These are phyloP conservation scores for Spergularia marina DNA, from an alignment of 148 eudicot genomes.

Conservation along the genomic window DNA sequence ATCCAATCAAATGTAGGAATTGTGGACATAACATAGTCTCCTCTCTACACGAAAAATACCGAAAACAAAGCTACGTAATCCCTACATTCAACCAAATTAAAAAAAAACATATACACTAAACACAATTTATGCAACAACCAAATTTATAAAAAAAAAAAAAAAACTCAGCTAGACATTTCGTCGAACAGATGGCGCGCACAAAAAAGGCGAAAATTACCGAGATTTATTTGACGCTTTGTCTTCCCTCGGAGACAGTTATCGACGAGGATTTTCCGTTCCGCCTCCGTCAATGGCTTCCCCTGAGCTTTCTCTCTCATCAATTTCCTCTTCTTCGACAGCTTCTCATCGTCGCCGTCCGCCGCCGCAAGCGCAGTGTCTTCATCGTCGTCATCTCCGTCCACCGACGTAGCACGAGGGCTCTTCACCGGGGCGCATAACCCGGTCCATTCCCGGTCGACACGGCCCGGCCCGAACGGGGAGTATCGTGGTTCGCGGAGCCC, in stretches of 20 bases:
- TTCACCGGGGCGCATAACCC: constrained; percentile 83
- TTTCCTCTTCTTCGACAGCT: constrained; percentile 61
- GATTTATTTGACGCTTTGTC: constrained; percentile 73
- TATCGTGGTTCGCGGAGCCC: constrained; percentile 88
- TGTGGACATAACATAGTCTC: no score
- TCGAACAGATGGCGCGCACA: constrained; percentile 24
- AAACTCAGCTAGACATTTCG: constrained; percentile 26
- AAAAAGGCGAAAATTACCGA: constrained; percentile 42
- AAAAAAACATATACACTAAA: no score
- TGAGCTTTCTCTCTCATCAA: constrained; percentile 44
- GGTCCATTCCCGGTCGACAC: constrained; percentile 67
- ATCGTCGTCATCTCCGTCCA: constrained; percentile 26
- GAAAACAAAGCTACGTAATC: no score
- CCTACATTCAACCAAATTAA: no score
- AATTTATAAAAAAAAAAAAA: neutral
- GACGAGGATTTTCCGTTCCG: constrained; percentile 68
- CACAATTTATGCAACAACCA: no score
- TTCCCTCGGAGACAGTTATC: constrained; percentile 53
- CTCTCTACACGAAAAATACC: no score
- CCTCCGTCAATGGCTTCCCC: constrained; percentile 54
- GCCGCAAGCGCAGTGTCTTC: neutral
- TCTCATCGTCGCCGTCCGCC: constrained; percentile 31
- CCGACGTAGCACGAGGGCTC: constrained; percentile 44
- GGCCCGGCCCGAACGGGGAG: constrained; percentile 90
- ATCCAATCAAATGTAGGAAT: neutral